Conservation (phyloP, 208 protist genomes). For the Leishmania tarentolae region DNA sequence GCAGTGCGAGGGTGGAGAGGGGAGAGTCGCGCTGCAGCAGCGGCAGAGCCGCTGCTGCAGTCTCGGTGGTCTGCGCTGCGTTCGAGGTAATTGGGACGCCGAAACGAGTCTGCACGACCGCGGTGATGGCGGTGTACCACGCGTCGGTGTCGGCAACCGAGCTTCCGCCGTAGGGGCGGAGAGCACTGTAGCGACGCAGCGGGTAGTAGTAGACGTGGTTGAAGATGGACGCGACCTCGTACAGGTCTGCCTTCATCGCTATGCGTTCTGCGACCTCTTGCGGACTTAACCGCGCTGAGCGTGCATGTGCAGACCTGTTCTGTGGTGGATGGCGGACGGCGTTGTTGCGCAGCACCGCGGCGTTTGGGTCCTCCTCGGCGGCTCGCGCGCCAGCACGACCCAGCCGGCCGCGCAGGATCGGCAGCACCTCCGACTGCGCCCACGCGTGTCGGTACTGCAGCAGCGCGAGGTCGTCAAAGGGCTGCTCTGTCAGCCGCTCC, state of each 20-base stretch:
- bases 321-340: neutral
- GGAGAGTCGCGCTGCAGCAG: constrained; percentile 5
- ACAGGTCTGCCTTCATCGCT: constrained; percentile 26
- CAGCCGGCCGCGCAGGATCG: constrained; percentile 5
- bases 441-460: constrained; percentile 41
- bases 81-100: constrained; percentile 3
- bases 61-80: neutral
- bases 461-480: constrained; percentile 48
- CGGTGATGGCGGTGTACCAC: constrained; percentile 55
- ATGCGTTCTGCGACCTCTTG: constrained; percentile 16
- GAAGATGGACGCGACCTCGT: constrained; percentile 36
- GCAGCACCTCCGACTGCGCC: constrained; percentile 23
- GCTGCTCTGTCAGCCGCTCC: constrained; percentile 24
- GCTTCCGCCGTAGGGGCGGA: constrained; percentile 38
- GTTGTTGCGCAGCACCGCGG: neutral
- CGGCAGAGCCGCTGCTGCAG: constrained; percentile 6
- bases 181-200: constrained; percentile 42
- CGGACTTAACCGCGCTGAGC: neutral
- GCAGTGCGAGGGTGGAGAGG: constrained; percentile 20
- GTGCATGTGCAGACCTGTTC: neutral
- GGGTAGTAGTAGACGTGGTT: constrained; percentile 66
- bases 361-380: neutral
- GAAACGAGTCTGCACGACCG: constrained; percentile 31
- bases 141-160: constrained; percentile 30
- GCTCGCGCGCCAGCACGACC: neutral